Base-by-base conservation (phyloP, 192 early-diverging fungal genomes). In the Gigaspora rosea region DNA sequence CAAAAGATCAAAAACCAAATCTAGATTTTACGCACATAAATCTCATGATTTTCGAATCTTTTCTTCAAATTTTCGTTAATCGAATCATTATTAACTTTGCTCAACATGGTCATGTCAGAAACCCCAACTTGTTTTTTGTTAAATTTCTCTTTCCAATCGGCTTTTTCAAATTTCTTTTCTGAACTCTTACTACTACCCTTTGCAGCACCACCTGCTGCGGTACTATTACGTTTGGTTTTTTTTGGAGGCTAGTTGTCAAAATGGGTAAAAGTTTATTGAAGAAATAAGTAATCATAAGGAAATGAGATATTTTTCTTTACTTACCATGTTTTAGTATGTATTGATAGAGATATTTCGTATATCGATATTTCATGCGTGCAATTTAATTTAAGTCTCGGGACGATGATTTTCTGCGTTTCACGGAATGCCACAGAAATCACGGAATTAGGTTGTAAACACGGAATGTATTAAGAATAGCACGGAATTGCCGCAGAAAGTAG, bases 21-120 rank as follows among this genome's bases (percentile, higher is more conserved):
- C 35, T 41, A 27, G 9, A 18, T 5, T 15, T 33, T 71, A 79
- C 90, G 86, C 90, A 94, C 95, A 84, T 98, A 98, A 72, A 98
- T 97, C 76, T 93, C 88, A 70, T 85, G 90, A 78, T 92, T 92
- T 63, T 90, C 82, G 81, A 92, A 97, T 69, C 96, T 89, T 84
- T 95, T 94, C 84, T 90, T 90, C 78, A 98, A 83, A 85, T 98
- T 98, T 8, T 95, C 95, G 63, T 94, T 95, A 81, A 98, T 97
- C 64, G 91, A 91, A 73, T 97, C 96, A 84, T 98, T 96, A 69
- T 90, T 93, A 86, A 98, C 94, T 85, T 97, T 97, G 48, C 92
- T 90, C 86, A 98, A 80, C 78, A 96, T 87, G 4, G 95, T 95
- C 94, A 96, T 94, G 80, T 98, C 97, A 41, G 90, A 85, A 49